A percentile compares a stretch with the other conserved stretches of the same genome.
These are phyloP conservation scores for Lichina pygmaea DNA, from an alignment of 495 filamentous ascomycete genomes.

Conservation along the genomic window DNA sequence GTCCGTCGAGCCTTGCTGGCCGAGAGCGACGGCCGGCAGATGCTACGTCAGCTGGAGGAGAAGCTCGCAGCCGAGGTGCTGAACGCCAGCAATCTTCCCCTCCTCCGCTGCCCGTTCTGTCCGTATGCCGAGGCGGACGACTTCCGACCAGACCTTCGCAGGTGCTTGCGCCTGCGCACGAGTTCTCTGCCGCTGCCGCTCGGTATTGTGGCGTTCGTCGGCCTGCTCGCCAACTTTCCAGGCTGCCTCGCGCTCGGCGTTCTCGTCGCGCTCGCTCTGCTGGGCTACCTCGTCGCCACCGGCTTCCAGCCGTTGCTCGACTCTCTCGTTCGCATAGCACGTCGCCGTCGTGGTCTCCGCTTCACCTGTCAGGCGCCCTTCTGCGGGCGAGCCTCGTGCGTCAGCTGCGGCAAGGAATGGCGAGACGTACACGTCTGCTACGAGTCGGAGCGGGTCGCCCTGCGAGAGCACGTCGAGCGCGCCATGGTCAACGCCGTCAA, in stretches of 20 bases:
- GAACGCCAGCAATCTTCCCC: conserved; percentile 38
- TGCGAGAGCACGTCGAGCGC: conserved; percentile 68
- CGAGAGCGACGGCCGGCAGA: conserved; percentile 38
- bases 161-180: conserved; percentile 21
- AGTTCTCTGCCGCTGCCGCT: conserved; percentile 9
- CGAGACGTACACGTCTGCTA: conserved; percentile 40
- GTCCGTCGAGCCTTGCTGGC: conserved; percentile 44
- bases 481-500: conserved; percentile 86
- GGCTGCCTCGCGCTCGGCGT: conserved; percentile 7
- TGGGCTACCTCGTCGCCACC: conserved; percentile 7
- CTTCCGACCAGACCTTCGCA: conserved; percentile 6
- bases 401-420: conserved; percentile 42
- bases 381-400: conserved; percentile 47
- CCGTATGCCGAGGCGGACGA: conserved; percentile 72
- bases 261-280: conserved; percentile 14
- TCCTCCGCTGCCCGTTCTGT: conserved; percentile 77
- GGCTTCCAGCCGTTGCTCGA: conserved; percentile 3
- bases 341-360: conserved; percentile 33
- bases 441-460: conserved; percentile 32
- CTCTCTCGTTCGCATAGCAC: conserved; percentile 33
- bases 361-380: conserved; percentile 43
- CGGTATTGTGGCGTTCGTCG: conserved; percentile 20
- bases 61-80: conserved; percentile 47
- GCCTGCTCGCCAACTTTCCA: conserved; percentile 14
- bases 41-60: conserved; percentile 44